Evolutionary conservation across 1,284 basidiomycete genomes (phyloP).

Genomic region (Wallemia ichthyophaga): DNA sequence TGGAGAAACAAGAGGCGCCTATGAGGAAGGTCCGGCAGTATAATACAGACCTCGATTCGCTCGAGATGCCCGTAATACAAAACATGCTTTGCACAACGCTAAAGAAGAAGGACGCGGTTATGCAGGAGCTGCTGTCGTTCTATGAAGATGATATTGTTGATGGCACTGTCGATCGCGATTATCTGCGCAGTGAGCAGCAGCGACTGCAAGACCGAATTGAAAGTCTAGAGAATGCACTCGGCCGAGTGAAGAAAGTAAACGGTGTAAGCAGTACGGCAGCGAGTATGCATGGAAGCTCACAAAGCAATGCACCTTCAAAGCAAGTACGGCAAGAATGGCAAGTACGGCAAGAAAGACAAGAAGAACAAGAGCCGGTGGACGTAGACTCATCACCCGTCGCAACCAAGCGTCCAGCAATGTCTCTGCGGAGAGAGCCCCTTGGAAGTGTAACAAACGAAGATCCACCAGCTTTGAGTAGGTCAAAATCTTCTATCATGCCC

Average conservation of each 20-base stretch:
- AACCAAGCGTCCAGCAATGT: neutral
- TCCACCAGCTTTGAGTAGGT: neutral
- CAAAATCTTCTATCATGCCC: neutral
- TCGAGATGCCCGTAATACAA: neutral
- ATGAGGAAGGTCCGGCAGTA: neutral
- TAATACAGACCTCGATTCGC: neutral
- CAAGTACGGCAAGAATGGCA: too few species aligned
- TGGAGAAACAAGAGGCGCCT: neutral
- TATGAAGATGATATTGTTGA: neutral
- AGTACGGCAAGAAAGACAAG: too few species aligned
- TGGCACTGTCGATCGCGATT: neutral
- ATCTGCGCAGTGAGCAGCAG: neutral
- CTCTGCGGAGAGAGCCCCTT: neutral
- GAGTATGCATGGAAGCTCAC: too few species aligned
- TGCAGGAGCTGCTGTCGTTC: neutral
- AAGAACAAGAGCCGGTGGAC: neutral
- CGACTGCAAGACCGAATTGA: neutral
- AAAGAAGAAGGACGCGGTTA: neutral
- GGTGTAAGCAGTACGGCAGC: too few species aligned
- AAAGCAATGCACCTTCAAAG: too few species aligned
- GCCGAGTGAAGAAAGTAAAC: too few species aligned
- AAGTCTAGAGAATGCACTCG: neutral
- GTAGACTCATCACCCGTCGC: neutral
- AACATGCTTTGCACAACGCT: neutral
- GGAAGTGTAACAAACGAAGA: neutral